Evolutionary conservation across 805 yeast genomes (phyloP).

Genomic region (Torulaspora indica): DNA sequence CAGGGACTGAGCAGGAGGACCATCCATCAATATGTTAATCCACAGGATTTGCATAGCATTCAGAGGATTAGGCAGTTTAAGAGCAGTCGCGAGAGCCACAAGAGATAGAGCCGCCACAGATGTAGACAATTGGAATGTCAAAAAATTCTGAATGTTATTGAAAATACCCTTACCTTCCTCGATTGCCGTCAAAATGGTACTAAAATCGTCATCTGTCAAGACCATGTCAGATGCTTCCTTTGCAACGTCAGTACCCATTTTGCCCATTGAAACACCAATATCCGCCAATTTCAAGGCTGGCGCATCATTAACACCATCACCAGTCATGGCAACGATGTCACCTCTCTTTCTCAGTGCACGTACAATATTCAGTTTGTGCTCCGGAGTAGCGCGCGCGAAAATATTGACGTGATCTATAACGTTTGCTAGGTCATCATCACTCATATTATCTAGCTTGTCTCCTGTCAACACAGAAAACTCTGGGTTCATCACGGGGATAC

Average conservation of each 20-base stretch:
- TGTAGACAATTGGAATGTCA: conserved; percentile 93
- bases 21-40: conserved; percentile 98
- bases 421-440: conserved; percentile 65
- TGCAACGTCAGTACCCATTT: conserved; percentile 95
- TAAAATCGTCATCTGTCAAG: conserved; percentile 92
- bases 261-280: conserved; percentile 92
- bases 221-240: conserved; percentile 99
- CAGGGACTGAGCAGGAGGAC: conserved; percentile 96
- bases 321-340: conserved; percentile 98
- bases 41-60: conserved; percentile 98
- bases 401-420: conserved; percentile 80
- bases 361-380: conserved; percentile 85
- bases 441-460: conserved; percentile 68
- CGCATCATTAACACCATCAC: conserved; percentile 98
- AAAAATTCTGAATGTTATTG: conserved; percentile 88
- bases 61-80: conserved; percentile 86
- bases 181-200: conserved; percentile 87
- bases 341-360: conserved; percentile 86
- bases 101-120: conserved; percentile 91
- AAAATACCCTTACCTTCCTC: conserved; percentile 98
- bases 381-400: conserved; percentile 94
- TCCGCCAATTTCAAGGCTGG: conserved; percentile 97
- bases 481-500: conserved; percentile 69
- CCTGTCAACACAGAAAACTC: conserved; percentile 76
- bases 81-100: conserved; percentile 80